A percentile compares a stretch with the other conserved stretches of the same genome.
Evolutionary conservation across 495 filamentous ascomycete genomes (phyloP).

Genomic region (Sabuloglossum arenarium): DNA sequence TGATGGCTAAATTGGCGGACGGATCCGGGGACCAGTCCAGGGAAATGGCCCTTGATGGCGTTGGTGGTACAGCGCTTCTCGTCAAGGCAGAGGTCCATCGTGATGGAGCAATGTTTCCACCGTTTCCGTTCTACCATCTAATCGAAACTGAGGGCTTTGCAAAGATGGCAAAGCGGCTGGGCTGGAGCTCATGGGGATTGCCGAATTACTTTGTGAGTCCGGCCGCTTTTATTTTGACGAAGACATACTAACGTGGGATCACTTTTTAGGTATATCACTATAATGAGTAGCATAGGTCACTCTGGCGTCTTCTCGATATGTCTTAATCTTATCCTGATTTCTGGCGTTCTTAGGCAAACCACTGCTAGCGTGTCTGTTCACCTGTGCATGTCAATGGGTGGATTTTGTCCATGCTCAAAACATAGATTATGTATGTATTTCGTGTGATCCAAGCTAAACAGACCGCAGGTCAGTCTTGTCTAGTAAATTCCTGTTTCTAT

Average conservation of each 20-base stretch:
- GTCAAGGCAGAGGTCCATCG: constrained; percentile 96
- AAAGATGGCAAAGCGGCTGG: constrained; percentile 80
- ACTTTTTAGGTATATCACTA: constrained; percentile 59
- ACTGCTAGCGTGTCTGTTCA: background rate
- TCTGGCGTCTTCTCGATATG: background rate
- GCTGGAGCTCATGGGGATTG: constrained; percentile 64
- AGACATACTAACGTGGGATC: constrained; percentile 5
- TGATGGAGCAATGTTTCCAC: constrained; percentile 95
- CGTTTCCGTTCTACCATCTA: constrained; percentile 88
- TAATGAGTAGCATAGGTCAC: constrained; percentile 40
- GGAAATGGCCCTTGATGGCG: constrained; percentile 66
- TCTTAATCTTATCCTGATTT: background rate
- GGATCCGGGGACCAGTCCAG: constrained; percentile 27
- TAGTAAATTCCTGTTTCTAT: background rate
- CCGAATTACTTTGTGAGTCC: constrained; percentile 85
- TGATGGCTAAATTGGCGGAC: constrained; percentile 75
- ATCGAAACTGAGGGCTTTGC: constrained; percentile 98
- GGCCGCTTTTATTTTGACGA: background rate
- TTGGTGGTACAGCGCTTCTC: constrained; percentile 80
- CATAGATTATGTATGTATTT: background rate
- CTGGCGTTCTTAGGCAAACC: background rate
- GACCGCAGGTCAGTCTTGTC: background rate
- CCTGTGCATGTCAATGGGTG: background rate
- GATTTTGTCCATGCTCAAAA: background rate
- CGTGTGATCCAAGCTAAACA: background rate